A percentile compares a stretch with the other conserved stretches of the same genome.
Evolutionary conservation across 2,329 filamentous ascomycete species (phyloP).

Genomic region (Apiospora saccharicola): DNA sequence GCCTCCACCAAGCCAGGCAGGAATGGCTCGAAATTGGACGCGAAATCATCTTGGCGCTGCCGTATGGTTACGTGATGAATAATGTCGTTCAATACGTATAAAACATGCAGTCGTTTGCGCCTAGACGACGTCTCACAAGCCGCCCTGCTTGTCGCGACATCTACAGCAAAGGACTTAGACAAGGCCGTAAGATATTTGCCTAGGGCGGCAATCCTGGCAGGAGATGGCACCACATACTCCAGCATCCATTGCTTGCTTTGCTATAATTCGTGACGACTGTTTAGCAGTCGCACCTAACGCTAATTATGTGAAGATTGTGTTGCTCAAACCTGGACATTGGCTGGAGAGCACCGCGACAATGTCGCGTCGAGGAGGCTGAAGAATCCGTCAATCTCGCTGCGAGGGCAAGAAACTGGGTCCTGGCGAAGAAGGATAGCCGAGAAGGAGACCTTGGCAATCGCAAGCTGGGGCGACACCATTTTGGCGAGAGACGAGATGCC

Average conservation of each 20-base stretch:
- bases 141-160: conserved; percentile 43
- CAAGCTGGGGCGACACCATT: conserved; percentile 75
- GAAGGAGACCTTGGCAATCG: conserved; percentile 82
- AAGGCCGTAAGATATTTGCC: conserved; percentile 79
- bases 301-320: conserved; percentile 50
- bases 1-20: conserved; percentile 68
- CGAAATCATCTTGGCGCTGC: conserved; percentile 58
- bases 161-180: conserved; percentile 61
- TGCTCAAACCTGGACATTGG: conserved; percentile 88
- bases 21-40: conserved; percentile 62
- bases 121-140: conserved; percentile 62
- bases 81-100: conserved; percentile 82
- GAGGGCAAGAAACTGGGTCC: conserved; percentile 73
- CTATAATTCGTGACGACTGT: conserved; percentile 58
- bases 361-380: conserved; percentile 70
- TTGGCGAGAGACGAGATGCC: conserved; percentile 8
- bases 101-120: conserved; percentile 75
- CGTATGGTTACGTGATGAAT: conserved; percentile 72
- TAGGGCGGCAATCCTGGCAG: conserved; percentile 69
- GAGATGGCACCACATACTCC: conserved; percentile 73
- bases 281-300: conserved; percentile 44
- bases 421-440: conserved; percentile 76
- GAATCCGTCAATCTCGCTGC: conserved; percentile 74
- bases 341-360: conserved; percentile 75
- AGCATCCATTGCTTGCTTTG: conserved; percentile 89